These are phyloP conservation scores for Immersiporthe knoxdaviesiana DNA, from an alignment of 2,329 filamentous ascomycete species.

Conservation along the genomic window DNA sequence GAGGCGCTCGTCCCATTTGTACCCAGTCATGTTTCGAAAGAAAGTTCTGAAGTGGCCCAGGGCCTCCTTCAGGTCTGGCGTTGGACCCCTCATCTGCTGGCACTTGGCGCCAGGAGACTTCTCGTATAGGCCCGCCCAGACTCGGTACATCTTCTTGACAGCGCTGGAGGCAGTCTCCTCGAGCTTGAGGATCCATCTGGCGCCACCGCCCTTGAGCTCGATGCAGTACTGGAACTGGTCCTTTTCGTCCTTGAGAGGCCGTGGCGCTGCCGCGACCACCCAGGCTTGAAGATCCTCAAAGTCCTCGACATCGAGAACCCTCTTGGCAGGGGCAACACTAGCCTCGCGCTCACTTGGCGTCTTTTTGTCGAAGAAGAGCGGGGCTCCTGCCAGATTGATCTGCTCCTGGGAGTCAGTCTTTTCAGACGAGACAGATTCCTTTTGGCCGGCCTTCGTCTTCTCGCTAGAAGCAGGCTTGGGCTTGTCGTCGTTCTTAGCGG, in stretches of 20 bases:
- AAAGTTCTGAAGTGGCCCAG: constrained; percentile 57
- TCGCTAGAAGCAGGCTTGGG: background rate
- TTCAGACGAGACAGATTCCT: background rate
- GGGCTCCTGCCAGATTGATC: background rate
- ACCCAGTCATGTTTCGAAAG: constrained; percentile 61
- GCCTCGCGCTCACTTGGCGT: background rate
- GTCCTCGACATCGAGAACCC: background rate
- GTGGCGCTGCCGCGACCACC: constrained; percentile 43
- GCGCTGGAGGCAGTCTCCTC: constrained; percentile 67
- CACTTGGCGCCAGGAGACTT: constrained; percentile 36
- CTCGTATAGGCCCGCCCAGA: constrained; percentile 56
- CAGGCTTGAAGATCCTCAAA: background rate
- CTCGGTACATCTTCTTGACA: constrained; percentile 57
- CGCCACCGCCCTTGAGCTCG: constrained; percentile 47
- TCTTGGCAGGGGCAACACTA: background rate
- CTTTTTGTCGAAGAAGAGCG: background rate
- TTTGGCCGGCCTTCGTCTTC: background rate
- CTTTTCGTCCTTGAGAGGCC: constrained; percentile 64
- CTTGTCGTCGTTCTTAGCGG: background rate
- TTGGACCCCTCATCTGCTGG: background rate
- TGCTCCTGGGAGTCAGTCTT: background rate
- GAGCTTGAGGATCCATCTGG: constrained; percentile 54
- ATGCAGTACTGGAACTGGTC: constrained; percentile 66
- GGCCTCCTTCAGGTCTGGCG: constrained; percentile 38
- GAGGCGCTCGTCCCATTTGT: constrained; percentile 62